Percentiles rank a stretch among this genome's conserved stretches.
phyloP scores from a whole-genome alignment of 2,329 filamentous ascomycete species.

The Colletotrichum truncatum region DNA sequence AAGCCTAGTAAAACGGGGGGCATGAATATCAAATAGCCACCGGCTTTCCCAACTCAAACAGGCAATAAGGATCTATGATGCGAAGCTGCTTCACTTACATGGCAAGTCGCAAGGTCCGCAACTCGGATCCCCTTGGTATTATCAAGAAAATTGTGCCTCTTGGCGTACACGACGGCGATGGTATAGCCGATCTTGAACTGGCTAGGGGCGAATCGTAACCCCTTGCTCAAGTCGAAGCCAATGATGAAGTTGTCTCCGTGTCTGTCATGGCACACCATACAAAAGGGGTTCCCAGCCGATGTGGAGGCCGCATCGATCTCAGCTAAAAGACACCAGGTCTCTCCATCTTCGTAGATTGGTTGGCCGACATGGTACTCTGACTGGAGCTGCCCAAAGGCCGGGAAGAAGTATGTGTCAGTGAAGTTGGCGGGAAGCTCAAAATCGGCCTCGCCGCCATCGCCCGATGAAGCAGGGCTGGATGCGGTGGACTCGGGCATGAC shows the following conservation, averaged over 20 bases:
- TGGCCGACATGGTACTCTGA: neutral
- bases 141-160: neutral
- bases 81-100: constrained; percentile 10
- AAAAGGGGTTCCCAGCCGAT: neutral
- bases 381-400: neutral
- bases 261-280: neutral
- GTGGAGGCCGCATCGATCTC: neutral
- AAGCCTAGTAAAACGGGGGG: neutral
- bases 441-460: neutral
- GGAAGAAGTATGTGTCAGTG: neutral
- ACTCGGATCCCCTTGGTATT: neutral
- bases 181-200: neutral
- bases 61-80: neutral
- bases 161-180: neutral
- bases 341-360: neutral
- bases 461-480: neutral
- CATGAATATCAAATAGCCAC: too few species aligned
- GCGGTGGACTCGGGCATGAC: neutral
- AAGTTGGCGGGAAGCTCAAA: neutral
- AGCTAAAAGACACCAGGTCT: neutral
- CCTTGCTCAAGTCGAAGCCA: neutral
- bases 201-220: neutral
- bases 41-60: neutral
- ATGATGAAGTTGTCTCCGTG: neutral
- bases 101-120: neutral